Evolutionary conservation across 1,284 basidiomycete species (phyloP), one percentile per base, ranked within the genome.

Genomic region (Coniophora puteana): DNA sequence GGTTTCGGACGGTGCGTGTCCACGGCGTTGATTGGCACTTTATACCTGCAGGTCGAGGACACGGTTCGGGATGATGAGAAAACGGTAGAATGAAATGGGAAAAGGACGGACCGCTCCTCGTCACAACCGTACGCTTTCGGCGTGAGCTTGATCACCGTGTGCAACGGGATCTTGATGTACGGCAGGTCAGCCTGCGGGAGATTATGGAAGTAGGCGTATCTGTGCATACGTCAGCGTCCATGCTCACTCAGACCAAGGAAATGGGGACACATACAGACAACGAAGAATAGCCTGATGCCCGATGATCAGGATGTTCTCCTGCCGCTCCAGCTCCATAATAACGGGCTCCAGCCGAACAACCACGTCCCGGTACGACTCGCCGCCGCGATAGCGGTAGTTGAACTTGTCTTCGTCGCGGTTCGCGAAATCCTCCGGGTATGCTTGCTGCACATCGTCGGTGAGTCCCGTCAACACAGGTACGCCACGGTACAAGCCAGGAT

Each of bases 331-430:
- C 65, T 99, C 96, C 91, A 99, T 98, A 54, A 99, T 98, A 40
- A 98, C 89, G 11, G 96, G 96, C 61, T 99, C 96, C 20, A 99
- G 73, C 22, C 95, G 82, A 5, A 93, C 83, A n/a, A 98, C 93
- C 8, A 94, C 91, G 59, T 97, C 93, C 18, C 93, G 80, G 62
- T 97, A 97, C 4, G 92, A 94, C 62, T 97, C 96, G 40, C 96
- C 95, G 14, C 82, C 89, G 58, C 91, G 76, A 66, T 98, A 98
- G 18, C 96, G 83, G 62, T 99, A 99, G 68, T 99, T 99, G 68
- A 97, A 99, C 66, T 99, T 99, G 71, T 99, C 96, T 41, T 99
- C 93, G 58, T 99, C 96, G 20, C 96, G 82, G 57, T 92, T 93
- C n/a, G 93, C 94, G 60, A 95, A 98, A 64, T 99, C 96, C 51